Percentiles rank a stretch among this genome's conserved stretches.
These are phyloP conservation scores for Priceomyces haplophilus DNA, from an alignment of 805 yeast genomes.

Conservation along the genomic window DNA sequence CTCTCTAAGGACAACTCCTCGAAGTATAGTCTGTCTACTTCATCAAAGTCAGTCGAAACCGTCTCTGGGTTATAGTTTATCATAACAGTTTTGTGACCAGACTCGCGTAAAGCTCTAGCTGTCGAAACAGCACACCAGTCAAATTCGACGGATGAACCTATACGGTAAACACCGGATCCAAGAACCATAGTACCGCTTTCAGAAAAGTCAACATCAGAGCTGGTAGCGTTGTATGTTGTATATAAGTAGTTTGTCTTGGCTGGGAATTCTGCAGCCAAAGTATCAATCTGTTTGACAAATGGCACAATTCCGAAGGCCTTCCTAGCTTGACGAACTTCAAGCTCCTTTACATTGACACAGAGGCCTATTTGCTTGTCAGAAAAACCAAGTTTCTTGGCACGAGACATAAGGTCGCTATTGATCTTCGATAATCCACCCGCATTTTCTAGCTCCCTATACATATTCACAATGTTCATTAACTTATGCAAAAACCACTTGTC, in stretches of 20 bases:
- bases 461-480: constrained; percentile 85
- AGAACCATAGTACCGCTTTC: constrained; percentile 92
- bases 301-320: constrained; percentile 79
- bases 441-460: constrained; percentile 76
- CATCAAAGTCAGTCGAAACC: constrained; percentile 96
- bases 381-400: constrained; percentile 92
- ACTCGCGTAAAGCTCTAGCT: constrained; percentile 86
- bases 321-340: constrained; percentile 79
- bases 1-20: constrained; percentile 95
- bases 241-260: constrained; percentile 94
- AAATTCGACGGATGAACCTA: constrained; percentile 97
- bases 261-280: constrained; percentile 98
- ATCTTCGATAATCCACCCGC: constrained; percentile 54
- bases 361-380: constrained; percentile 90
- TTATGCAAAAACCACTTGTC: constrained; percentile 96
- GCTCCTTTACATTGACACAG: constrained; percentile 70
- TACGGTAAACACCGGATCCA: constrained; percentile 99
- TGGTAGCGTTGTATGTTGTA: constrained; percentile 91
- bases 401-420: constrained; percentile 63
- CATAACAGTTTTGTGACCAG: constrained; percentile 91
- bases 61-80: constrained; percentile 98
- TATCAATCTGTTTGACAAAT: constrained; percentile 94
- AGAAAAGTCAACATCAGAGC: constrained; percentile 77
- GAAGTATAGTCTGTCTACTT: constrained; percentile 94
- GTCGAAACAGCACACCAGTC: constrained; percentile 99